Evolutionary conservation across 371 early-diverging fungal species (phyloP), one percentile per base, ranked within the genome.

Genomic region (Phascolomyces articulosus): DNA sequence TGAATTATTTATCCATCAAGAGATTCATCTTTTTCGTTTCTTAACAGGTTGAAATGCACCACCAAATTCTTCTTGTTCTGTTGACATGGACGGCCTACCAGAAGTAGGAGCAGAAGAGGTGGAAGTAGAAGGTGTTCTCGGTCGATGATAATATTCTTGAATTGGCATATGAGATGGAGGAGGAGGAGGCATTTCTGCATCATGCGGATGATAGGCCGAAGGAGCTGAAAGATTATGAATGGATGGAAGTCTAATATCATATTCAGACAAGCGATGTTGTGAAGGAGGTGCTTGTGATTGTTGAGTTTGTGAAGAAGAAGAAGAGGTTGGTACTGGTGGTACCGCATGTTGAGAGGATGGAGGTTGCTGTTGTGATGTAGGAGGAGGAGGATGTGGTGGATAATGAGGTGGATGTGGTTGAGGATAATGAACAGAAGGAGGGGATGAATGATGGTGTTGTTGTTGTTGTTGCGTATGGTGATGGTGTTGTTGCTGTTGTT

Each of bases 191-290:
- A 38, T 63, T 9, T 55, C 27, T 21, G 41, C 47, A 29, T 59
- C 60, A 41, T 68, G 68, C 31, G 68, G 55, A 40, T 66, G 62
- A 47, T 58, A 58, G 24, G 55, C 60, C 47, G 67, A 57, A 34
- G 72, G 66, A 20, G 71, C 57, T 1, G 78, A 72, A 23, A 78
- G 51, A n/a, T 69, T 67, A 21, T 70, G 74, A 55, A 79, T 79
- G 34, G 79, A 74, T 31, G 79, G 79, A 13, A 79, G 61, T 4
- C 79, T 66, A 34, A 75, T 55, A 6, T 70, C 63, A 51, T 68
- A 70, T 34, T 64, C 57, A 13, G 62, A 48, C 29, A 48, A 27
- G 47, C 56, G 61, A 24, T 53, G 62, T 23, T 31, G 57, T 13
- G 58, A 51, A 64, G 28, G 58, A 15, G 27, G 54, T 15, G 60